Evolutionary conservation across 75 land plant species (phyloP), one percentile per base, ranked within the genome.

Genomic region (Ceratopteris richardii): DNA sequence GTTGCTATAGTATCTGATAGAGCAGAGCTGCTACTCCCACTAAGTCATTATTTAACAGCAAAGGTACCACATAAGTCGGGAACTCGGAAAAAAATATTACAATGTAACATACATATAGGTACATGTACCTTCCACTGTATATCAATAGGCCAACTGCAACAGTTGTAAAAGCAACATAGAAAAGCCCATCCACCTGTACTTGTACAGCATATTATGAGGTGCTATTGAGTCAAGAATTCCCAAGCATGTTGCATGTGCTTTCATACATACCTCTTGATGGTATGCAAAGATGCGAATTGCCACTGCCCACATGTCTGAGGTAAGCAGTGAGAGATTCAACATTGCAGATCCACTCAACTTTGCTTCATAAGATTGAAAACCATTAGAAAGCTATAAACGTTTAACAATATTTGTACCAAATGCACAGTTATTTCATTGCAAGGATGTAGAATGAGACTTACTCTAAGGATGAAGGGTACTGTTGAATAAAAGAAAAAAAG

Each of bases 281-380:
- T 90, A 95, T 17, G 80, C 91, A 67, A 90, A 80, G 11, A 84
- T 80, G 39, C 99, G 87, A 46, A 95, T 84, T 2, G 80, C 23
- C 18, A 95, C 92, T 13, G 92, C 88, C 96, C 96, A 95, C 99
- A 95, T 95, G 63, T 95, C 99, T n/a, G 96, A 90, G n/a, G 99
- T 90, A 18, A 95, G 64, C 60, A 95, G 57, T 41, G 99, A 95
- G 9, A 95, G 77, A 65, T 95, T 95, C 0, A 95, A 50, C 85
- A 95, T 77, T 63, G 99, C 62, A 14, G 99, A 68, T 3, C 99
- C 99, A 80, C 65, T 86, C 4, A 77, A 63, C 99, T 90, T 83
- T 58, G 9, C 20, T 40, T 40, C 21, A 59, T 41, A 13, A 16
- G 20, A 59, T 7, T 44, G 41, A 52, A 3, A 26, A n/a, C n/a